Evolutionary conservation across 192 early-diverging fungal genomes (phyloP), one percentile per base, ranked within the genome.

Genomic region (Bifiguratus adelaidae): DNA sequence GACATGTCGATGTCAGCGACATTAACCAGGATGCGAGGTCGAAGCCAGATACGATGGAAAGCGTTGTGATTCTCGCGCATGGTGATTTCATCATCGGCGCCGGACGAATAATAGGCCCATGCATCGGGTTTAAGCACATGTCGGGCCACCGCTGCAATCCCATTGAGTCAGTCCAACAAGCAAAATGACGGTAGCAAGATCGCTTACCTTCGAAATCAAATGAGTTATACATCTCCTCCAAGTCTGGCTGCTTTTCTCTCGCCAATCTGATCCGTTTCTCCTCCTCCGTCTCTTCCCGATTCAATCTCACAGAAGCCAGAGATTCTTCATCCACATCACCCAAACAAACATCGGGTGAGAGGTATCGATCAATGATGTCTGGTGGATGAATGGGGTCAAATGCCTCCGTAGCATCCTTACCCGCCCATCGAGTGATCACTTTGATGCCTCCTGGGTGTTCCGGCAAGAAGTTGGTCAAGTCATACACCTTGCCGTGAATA

Each of bases 41-140:
- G 67, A 20, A 89, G 49, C 63, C 71, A 80, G 29, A 88, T 70
- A 38, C 84, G 74, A 40, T 75, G 70, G 55, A 81, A 89, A 7
- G 85, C 85, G n/a, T 58, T 65, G 30, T 80, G 82, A 56, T 92
- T 92, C 52, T 92, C 89, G 22, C 76, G 69, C 55, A 88, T 52
- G 1, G 84, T 85, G 25, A 88, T 71, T 67, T 89, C 87, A 52
- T 92, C 87, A 38, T 85, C 86, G 3, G 80, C 67, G 24, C 80
- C 89, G 24, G 80, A 83, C 27, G 80, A 84, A 48, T 87, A 92
- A 63, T 92, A 92, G 22, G 79, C 82, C 76, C 87, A 87, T 1
- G 84, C 82, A 41, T 84, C 81, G 30, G 71, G 48, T 40, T 61
- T 71, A 25, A 89, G 37, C 7, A 68, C 60, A 37, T 47, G 48